These are phyloP conservation scores for Blastocystis sp. DNA, from an alignment of 352 stramenopile genomes.

Conservation along the genomic window DNA sequence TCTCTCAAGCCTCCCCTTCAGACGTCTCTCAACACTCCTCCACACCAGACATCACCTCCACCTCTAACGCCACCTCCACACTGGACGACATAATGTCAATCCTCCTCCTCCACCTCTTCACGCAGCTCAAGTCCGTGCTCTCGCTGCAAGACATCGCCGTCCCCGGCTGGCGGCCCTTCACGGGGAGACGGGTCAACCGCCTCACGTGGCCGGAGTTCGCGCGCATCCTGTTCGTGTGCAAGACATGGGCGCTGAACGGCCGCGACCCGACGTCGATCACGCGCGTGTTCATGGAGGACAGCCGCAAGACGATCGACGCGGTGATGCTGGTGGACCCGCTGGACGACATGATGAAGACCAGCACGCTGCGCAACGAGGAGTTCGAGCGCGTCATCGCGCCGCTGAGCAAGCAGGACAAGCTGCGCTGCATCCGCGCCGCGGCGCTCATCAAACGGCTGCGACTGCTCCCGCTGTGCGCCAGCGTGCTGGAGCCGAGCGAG, in stretches of 20 bases:
- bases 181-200: neutral
- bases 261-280: neutral
- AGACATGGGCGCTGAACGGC: slow-evolving; percentile 21
- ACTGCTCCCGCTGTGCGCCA: neutral
- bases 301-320: neutral
- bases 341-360: neutral
- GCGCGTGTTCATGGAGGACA: neutral
- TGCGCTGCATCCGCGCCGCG: neutral
- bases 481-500: neutral
- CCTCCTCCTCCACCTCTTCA: slow-evolving; percentile 38
- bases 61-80: neutral
- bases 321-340: slow-evolving; percentile 35
- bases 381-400: neutral
- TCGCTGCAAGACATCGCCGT: neutral
- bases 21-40: no score
- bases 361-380: neutral
- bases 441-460: neutral
- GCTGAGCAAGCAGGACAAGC: neutral
- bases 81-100: slow-evolving; percentile 8
- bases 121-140: slow-evolving; percentile 41
- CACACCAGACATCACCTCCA: no score
- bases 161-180: slow-evolving; percentile 55
- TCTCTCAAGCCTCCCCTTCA: no score
- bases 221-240: slow-evolving; percentile 49
- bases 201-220: slow-evolving; percentile 69